A percentile compares a stretch with the other conserved stretches of the same genome.
Evolutionary conservation across 306 rosid species (phyloP).

Genomic region (Cicer cuneatum): DNA sequence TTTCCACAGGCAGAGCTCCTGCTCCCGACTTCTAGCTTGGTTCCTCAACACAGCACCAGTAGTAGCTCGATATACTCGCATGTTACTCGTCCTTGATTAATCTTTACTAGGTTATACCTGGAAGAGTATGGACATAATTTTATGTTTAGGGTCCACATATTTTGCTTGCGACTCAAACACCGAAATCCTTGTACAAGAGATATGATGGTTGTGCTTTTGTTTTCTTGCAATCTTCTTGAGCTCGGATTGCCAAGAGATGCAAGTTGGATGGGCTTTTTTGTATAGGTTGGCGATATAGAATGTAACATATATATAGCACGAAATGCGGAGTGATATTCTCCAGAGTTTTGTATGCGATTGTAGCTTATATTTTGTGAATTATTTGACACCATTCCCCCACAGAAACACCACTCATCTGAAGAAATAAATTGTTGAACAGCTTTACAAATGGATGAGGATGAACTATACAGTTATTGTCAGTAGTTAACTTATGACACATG

Average conservation of each 20-base stretch:
- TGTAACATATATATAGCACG: slow-evolving; percentile 71
- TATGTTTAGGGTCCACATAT: slow-evolving; percentile 50
- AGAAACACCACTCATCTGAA: background rate
- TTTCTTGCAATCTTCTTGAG: slow-evolving; percentile 50
- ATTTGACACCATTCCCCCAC: background rate
- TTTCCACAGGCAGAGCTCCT: slow-evolving; percentile 95
- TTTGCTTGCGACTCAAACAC: slow-evolving; percentile 53
- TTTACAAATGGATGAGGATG: slow-evolving; percentile 2
- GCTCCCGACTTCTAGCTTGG: slow-evolving; percentile 60
- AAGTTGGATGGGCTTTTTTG: slow-evolving; percentile 74
- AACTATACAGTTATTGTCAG: background rate
- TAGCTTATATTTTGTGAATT: slow-evolving; percentile 49
- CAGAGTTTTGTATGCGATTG: slow-evolving; percentile 63
- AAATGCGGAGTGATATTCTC: slow-evolving; percentile 59
- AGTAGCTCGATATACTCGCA: slow-evolving; percentile 73
- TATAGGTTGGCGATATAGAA: slow-evolving; percentile 70
- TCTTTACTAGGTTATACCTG: slow-evolving; percentile 38
- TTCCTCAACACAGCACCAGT: slow-evolving; percentile 74
- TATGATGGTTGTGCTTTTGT: slow-evolving; percentile 62
- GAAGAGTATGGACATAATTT: slow-evolving; percentile 42
- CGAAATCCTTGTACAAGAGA: slow-evolving; percentile 60
- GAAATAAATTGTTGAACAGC: slow-evolving; percentile 22
- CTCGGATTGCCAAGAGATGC: slow-evolving; percentile 61
- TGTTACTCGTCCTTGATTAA: slow-evolving; percentile 57
- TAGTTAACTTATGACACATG: slow-evolving; percentile 6